Evolutionary conservation across 176 grass and related monocot species (phyloP), one percentile per base, ranked within the genome.

Genomic region (Tillandsia leiboldiana): DNA sequence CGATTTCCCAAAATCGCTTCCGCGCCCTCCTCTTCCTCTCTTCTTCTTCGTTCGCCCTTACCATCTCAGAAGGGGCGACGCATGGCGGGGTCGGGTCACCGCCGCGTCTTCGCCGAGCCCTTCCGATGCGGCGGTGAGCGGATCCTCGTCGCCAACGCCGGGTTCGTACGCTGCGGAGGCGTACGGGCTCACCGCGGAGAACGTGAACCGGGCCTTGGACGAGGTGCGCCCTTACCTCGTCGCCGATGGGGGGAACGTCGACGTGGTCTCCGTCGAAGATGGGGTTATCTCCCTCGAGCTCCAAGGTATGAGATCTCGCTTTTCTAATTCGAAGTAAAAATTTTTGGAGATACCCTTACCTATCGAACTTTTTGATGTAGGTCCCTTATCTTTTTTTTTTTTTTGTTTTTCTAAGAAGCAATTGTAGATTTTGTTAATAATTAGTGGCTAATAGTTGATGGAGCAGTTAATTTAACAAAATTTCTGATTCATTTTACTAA

Each of bases 221-320:
- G 89, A 92, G 28, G 93, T 97, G 18, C 86, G 89, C 51, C 89
- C 93, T 10, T 97, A 97, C 80, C 93, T 97, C 77, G 72, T 97
- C 67, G 42, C 89, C 51, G 93, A 97, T 64, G 89, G 93, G 9
- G 93, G 89, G 57, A 67, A 97, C 77, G 93, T 97, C 51, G 73
- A 79, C 51, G 93, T 97, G 68, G 84, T 87, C 15, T 83, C 84
- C 33, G 89, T 97, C 54, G 89, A 87, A 68, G 89, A 83, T 26
- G 93, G 93, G 66, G 68, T 97, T 79, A 80, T 97, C 86, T 87
- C 84, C 73, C 93, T 97, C 77, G 68, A 83, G 71, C 93, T 97
- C 64, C 86, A 87, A 90, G 89, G 93, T 97, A 5, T 64, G 17
- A 4, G 54, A 17, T 81, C 50, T 33, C 48, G 2, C 14, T 11